phyloP scores from a whole-genome alignment of 495 filamentous ascomycete genomes.

The Hypoxylon intermedium region DNA sequence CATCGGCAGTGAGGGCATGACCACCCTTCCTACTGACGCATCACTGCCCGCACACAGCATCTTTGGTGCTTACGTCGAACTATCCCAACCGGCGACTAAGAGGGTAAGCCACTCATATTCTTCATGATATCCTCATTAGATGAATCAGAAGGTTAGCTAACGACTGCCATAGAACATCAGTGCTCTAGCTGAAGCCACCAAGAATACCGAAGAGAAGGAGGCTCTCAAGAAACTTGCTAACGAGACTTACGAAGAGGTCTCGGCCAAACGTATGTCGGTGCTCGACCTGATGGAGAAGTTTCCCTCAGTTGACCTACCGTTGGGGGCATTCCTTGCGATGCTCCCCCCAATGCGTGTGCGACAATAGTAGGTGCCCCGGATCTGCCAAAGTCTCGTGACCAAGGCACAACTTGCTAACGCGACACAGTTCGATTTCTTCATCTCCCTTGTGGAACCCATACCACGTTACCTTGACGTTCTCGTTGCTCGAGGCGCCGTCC shows the following conservation, averaged over 20 bases:
- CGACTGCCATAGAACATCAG: conserved; percentile 51
- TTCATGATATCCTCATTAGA: background rate
- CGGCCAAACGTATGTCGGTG: conserved; percentile 64
- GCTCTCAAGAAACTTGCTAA: conserved; percentile 59
- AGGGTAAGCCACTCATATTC: conserved; percentile 50
- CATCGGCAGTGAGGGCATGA: conserved; percentile 53
- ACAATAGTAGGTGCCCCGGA: conserved; percentile 60
- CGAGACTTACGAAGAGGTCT: conserved; percentile 61
- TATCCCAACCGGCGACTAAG: conserved; percentile 71
- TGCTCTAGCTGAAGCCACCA: conserved; percentile 50
- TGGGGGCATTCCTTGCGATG: conserved; percentile 70
- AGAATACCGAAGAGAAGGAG: conserved; percentile 45
- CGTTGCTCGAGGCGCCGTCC: conserved; percentile 64
- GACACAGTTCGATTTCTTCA: conserved; percentile 72
- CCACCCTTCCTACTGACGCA: conserved; percentile 63
- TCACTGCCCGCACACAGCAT: conserved; percentile 68
- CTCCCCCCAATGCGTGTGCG: conserved; percentile 77
- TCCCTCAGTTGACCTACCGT: conserved; percentile 60
- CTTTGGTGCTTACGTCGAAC: conserved; percentile 73
- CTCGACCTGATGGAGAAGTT: conserved; percentile 70
- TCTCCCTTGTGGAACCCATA: conserved; percentile 67
- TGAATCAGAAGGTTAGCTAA: conserved; percentile 8
- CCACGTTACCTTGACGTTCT: conserved; percentile 70
- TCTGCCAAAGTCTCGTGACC: background rate
- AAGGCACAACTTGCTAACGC: conserved; percentile 19